These are phyloP conservation scores for Gossypium thurberi DNA, from an alignment of 345 rosid genomes.

Conservation along the genomic window DNA sequence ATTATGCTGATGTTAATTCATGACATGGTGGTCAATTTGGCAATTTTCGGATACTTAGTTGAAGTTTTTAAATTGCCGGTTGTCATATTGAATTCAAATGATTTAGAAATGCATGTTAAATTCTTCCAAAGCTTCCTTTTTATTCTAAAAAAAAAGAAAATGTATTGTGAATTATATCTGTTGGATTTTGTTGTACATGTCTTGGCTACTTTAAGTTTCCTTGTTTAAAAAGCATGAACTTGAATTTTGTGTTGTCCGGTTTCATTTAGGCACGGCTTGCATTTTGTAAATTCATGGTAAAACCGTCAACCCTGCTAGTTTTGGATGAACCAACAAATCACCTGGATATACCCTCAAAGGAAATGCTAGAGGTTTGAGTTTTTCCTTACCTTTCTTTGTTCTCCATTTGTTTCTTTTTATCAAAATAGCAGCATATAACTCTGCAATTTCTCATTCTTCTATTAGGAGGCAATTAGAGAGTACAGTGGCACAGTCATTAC, in stretches of 20 bases:
- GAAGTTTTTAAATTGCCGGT: too few species aligned
- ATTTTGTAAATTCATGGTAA: slow-evolving; percentile 95
- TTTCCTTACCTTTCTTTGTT: neutral
- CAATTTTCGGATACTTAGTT: neutral
- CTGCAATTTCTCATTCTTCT: slow-evolving; percentile 7
- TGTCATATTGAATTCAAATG: too few species aligned
- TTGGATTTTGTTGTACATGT: neutral
- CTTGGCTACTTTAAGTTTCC: neutral
- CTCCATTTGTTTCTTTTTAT: neutral
- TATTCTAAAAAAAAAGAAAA: too few species aligned
- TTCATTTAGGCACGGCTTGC: slow-evolving; percentile 81
- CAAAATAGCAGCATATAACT: neutral
- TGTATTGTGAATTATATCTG: neutral
- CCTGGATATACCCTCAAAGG: slow-evolving; percentile 94
- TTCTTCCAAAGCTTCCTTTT: neutral
- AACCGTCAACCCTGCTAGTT: slow-evolving; percentile 74
- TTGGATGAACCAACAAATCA: slow-evolving; percentile 96
- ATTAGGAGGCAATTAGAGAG: slow-evolving; percentile 87
- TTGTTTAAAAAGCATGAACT: neutral
- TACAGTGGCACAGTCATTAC: slow-evolving; percentile 79
- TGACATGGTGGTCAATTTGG: neutral
- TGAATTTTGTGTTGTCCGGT: slow-evolving; percentile 8
- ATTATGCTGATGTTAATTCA: neutral
- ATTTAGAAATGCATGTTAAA: neutral
- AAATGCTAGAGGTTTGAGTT: slow-evolving; percentile 89